phyloP scores from a whole-genome alignment of 345 rosid species.

The Hypericum perforatum region DNA sequence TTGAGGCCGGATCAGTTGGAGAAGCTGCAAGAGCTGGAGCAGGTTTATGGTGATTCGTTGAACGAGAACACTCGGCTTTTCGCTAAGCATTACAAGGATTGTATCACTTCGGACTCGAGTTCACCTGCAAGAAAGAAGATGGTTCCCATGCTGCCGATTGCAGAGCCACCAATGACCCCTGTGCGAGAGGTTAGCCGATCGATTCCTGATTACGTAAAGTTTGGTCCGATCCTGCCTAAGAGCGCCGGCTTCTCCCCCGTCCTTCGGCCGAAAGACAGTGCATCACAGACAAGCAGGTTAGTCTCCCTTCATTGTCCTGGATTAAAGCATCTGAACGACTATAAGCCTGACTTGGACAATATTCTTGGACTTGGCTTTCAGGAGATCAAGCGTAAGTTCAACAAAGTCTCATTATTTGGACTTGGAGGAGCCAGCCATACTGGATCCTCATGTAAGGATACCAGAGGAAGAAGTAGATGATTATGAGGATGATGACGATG shows the following conservation, averaged over 20 bases:
- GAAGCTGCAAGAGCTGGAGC: constrained; percentile 42
- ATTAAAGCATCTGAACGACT: not conserved
- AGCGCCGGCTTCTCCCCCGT: constrained; percentile 39
- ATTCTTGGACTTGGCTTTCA: constrained; percentile 9
- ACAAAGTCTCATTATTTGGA: constrained; percentile 15
- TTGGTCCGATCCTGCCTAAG: constrained; percentile 51
- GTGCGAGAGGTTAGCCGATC: constrained; percentile 38
- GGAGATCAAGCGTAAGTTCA: constrained; percentile 28
- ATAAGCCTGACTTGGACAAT: too few species aligned
- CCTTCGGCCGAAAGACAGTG: constrained; percentile 20
- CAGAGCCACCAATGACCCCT: constrained; percentile 64
- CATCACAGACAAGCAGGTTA: constrained; percentile 33
- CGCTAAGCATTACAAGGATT: constrained; percentile 46
- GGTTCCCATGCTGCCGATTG: constrained; percentile 52
- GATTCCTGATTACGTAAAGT: constrained; percentile 51
- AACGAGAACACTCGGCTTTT: constrained; percentile 48
- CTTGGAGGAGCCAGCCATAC: constrained; percentile 22
- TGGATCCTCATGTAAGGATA: constrained; percentile 35
- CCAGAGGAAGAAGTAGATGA: constrained; percentile 19
- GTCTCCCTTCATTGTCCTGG: not conserved
- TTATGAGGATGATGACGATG: constrained; percentile 19
- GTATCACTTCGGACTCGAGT: constrained; percentile 28
- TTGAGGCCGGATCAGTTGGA: constrained; percentile 56
- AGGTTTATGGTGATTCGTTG: constrained; percentile 44
- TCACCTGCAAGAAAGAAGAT: constrained; percentile 29